A percentile compares a stretch with the other conserved stretches of the same genome.
These are phyloP conservation scores for Knoxdaviesia proteae DNA, from an alignment of 2,329 filamentous ascomycete genomes.

Conservation along the genomic window DNA sequence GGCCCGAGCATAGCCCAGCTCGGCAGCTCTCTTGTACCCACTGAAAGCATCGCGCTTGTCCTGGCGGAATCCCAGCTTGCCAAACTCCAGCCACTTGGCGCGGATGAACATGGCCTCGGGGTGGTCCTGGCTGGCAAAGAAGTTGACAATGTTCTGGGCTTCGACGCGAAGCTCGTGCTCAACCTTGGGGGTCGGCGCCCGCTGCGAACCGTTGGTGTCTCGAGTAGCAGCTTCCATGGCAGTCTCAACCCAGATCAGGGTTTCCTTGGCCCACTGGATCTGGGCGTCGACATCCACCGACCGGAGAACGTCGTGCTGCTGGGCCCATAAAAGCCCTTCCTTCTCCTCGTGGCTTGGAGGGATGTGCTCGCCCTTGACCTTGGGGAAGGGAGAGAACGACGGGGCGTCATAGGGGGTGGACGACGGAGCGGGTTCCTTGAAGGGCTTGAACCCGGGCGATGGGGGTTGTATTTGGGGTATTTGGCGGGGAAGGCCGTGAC, in stretches of 20 bases:
- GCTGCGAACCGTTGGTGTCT: constrained; percentile 27
- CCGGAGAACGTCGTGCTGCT: constrained; percentile 64
- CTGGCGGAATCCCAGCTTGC: constrained; percentile 73
- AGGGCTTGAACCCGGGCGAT: constrained; percentile 3
- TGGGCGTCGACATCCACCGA: constrained; percentile 94
- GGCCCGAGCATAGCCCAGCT: constrained; percentile 67
- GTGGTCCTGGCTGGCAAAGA: constrained; percentile 77
- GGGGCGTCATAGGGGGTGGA: constrained; percentile 28
- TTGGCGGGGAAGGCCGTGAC: constrained; percentile 21
- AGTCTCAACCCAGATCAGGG: constrained; percentile 72
- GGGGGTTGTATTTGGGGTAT: constrained; percentile 11
- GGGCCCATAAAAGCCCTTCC: constrained; percentile 72
- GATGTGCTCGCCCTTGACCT: constrained; percentile 68
- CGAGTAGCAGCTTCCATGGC: constrained; percentile 57
- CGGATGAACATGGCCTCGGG: constrained; percentile 87
- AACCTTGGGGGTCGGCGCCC: constrained; percentile 61
- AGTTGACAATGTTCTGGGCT: constrained; percentile 77
- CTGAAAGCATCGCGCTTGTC: constrained; percentile 91
- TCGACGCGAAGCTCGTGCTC: constrained; percentile 79
- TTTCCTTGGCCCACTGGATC: constrained; percentile 88
- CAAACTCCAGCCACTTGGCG: constrained; percentile 95
- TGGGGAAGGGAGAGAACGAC: constrained; percentile 81
- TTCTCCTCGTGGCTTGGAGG: constrained; percentile 88
- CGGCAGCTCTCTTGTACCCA: constrained; percentile 68
- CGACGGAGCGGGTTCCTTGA: constrained; percentile 1